Base-by-base conservation (phyloP, 768 basidiomycete species). In the Pleurotus djamor region DNA sequence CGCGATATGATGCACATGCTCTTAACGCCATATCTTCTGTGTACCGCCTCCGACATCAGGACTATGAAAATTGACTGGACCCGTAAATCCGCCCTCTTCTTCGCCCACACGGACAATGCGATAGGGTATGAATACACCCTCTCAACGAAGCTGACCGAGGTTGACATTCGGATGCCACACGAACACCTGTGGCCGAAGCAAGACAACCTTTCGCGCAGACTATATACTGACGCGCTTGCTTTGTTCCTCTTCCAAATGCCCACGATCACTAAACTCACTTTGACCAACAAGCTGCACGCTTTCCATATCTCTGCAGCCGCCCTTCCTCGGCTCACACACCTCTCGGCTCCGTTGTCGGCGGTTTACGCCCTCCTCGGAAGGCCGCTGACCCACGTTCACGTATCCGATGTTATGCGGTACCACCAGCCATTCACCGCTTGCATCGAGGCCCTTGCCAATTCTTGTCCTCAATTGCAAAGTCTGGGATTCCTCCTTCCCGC, bases 1-100 rank as follows among this genome's bases (percentile, higher is more conserved):
- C 48, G 1, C 59, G 47, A 16, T 35, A 34, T 48, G 60, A 59
- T 6, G 66, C 55, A 44, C 58, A 58, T 45, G 57, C 38, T 41
- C n/a, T 62, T 5, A 62, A 68, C 52, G 58, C 66, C 6, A 62
- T 74, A 56, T 44, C 59, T 64, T 21, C 74, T 81, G 41, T 75
- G 71, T 17, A 70, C 72, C 36, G 78, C 71, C 0, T 64, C 67
- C 9, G 68, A 70, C 2, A 70, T 82, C 16, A 73, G 70, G 12
- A 67, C 70, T n/a, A 67, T 82, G n/a, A 74, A 73, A 49, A 70
- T 82, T 50, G 80, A 81, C 64, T 76, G 72, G 66, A 75, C 72
- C 2, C 32, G 62, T 1, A 75, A 74, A 16, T 72, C 75, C 47
- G 72, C 78, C 4, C 54, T 61, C 7, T 69, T 64, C 14, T 73